Evolutionary conservation across 2,329 filamentous ascomycete species (phyloP).

Genomic region (Ceratocystis huliohia): DNA sequence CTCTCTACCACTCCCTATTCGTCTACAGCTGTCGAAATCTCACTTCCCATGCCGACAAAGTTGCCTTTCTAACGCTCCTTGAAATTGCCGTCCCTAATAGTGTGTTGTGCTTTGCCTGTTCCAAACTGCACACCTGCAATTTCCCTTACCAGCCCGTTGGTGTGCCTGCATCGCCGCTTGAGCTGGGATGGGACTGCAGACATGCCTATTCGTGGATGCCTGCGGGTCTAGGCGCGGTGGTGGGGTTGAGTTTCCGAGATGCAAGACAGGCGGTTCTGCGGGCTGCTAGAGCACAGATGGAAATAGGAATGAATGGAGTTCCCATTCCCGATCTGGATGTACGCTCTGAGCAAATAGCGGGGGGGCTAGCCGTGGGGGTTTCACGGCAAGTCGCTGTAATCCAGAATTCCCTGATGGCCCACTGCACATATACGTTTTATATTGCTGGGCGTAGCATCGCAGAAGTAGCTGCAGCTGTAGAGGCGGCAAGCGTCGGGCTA

Average conservation of each 20-base stretch:
- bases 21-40: neutral
- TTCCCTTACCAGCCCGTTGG: neutral
- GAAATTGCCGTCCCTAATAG: neutral
- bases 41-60: conserved; percentile 3
- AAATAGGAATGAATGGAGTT: neutral
- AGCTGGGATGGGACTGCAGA: conserved; percentile 18
- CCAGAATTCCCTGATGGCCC: neutral
- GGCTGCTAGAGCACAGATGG: neutral
- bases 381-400: neutral
- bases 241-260: conserved; percentile 17
- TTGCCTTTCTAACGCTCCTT: conserved; percentile 11
- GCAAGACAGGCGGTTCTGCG: conserved; percentile 9
- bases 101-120: conserved; percentile 14
- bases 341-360: too few relatives aligned
- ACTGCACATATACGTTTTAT: neutral
- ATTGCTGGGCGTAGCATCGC: neutral
- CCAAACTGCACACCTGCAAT: conserved; percentile 10
- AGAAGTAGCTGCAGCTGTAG: neutral
- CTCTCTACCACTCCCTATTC: conserved; percentile 8
- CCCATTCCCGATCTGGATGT: too few relatives aligned
- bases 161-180: conserved; percentile 14
- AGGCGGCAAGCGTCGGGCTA: neutral
- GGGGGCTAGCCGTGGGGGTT: neutral
- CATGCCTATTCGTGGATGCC: conserved; percentile 17
- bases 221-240: neutral